These are phyloP conservation scores for Trichophyton simii DNA, from an alignment of 2,329 filamentous ascomycete genomes.

Conservation along the genomic window DNA sequence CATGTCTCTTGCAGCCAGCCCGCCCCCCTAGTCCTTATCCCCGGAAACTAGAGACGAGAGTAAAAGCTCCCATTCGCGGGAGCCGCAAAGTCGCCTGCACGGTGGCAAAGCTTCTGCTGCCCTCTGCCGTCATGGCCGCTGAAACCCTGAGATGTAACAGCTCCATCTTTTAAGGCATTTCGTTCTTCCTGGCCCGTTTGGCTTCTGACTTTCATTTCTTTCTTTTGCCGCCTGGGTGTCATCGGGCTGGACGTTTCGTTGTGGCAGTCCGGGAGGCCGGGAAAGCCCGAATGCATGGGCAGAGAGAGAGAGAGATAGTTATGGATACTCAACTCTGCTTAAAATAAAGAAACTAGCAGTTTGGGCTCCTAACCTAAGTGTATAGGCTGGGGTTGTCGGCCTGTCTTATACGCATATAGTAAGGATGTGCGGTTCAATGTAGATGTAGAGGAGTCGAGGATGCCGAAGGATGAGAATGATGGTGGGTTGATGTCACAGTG, in stretches of 20 bases:
- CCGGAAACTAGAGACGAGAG: background rate
- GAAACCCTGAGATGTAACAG: background rate
- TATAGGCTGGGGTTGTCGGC: too few relatives aligned
- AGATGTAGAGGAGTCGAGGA: too few relatives aligned
- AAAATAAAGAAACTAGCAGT: too few relatives aligned
- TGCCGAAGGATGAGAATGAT: too few relatives aligned
- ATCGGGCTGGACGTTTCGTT: too few relatives aligned
- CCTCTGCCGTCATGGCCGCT: background rate
- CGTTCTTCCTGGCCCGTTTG: background rate
- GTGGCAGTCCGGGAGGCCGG: background rate
- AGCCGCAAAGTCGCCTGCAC: background rate
- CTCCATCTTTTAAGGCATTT: background rate
- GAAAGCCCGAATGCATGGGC: background rate
- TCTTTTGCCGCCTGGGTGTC: background rate
- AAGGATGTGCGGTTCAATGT: too few relatives aligned
- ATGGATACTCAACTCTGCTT: too few relatives aligned
- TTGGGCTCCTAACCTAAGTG: too few relatives aligned
- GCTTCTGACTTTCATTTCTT: background rate
- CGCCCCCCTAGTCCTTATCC: background rate
- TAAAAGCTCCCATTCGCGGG: background rate
- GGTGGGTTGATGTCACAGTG: too few relatives aligned
- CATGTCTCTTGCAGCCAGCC: background rate
- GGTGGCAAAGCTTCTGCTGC: background rate
- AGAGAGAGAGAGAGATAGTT: too few relatives aligned
- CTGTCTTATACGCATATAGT: too few relatives aligned